These are phyloP conservation scores for Blastobotrys persicus DNA, from an alignment of 1,139 yeast species.

Conservation along the genomic window DNA sequence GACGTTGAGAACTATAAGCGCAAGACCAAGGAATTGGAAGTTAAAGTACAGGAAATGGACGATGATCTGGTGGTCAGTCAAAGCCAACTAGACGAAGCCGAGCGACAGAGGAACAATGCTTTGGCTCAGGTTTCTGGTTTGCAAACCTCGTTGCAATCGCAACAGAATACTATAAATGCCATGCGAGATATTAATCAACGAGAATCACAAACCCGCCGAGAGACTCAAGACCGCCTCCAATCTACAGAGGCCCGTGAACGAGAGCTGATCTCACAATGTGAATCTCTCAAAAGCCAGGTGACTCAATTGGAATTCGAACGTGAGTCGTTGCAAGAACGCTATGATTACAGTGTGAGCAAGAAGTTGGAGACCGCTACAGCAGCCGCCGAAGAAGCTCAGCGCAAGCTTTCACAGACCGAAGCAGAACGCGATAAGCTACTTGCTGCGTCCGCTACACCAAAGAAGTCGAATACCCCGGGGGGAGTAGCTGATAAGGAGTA, in stretches of 20 bases:
- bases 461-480: not conserved
- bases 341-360: constrained; percentile 18
- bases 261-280: constrained; percentile 14
- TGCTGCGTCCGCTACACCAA: not conserved
- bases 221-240: constrained; percentile 19
- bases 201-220: constrained; percentile 20
- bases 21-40: constrained; percentile 25
- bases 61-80: constrained; percentile 25
- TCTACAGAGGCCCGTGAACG: constrained; percentile 17
- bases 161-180: constrained; percentile 23
- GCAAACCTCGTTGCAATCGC: constrained; percentile 20
- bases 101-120: constrained; percentile 20
- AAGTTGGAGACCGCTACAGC: constrained; percentile 14
- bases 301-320: constrained; percentile 16
- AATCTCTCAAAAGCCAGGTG: constrained; percentile 9
- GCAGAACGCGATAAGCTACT: constrained; percentile 10
- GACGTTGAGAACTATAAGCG: constrained; percentile 24
- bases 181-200: constrained; percentile 23
- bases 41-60: constrained; percentile 23
- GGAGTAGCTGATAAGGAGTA: constrained; percentile 7
- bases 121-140: constrained; percentile 20
- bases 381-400: constrained; percentile 11
- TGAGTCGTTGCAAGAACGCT: constrained; percentile 19
- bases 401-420: constrained; percentile 18
- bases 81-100: constrained; percentile 21